Evolutionary conservation across 2,329 filamentous ascomycete genomes (phyloP), one percentile per base, ranked within the genome.

Genomic region (Trichophyton verrucosum): DNA sequence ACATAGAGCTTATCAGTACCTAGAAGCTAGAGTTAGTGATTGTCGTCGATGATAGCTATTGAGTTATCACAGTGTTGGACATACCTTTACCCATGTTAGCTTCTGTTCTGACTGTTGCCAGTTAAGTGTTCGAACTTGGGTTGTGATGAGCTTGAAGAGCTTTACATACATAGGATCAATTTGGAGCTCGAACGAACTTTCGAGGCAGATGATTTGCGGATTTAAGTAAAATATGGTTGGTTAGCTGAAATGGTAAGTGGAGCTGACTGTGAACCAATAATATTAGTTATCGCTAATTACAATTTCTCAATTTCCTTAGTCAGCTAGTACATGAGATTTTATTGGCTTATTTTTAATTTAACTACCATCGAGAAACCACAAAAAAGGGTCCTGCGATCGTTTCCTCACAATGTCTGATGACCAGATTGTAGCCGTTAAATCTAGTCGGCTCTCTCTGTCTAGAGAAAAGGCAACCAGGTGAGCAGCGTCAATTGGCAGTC

Each of bases 1-100:
- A 78, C 76, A 64, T 79, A 79, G 60, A 79, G 73, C 63, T 79
- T 79, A 67, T 79, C 77, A 58, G 77, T 79, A 69, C 77, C 77
- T 79, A 64, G 7, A 64, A 36, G 27, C 8, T 22, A 6, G 5
- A 22, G 55, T 51, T 61, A 67, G 33, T 42, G 59, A 44, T 60
- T 60, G 55, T 46, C 22, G 56, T 20, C 13, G 40, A 42, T 17
- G 13, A 47, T 4, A 47, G 6, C 13, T 22, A 33, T n/a, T 15
- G 33, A 13, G 6, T 13, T 6, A 13, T 47, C 22, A 20, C 13
- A 44, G n/a, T 20, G 30, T 1, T 51, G 11, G 30, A 63, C 72
- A 67, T 65, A 76, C 73, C 74, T 73, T 75, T 66, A 30, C 65
- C 65, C 65, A 66, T 66, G n/a, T 46, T 64, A 24, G 27, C 13